Evolutionary conservation across 2,329 filamentous ascomycete species (phyloP).

Genomic region (Camptophora hylomeconis): DNA sequence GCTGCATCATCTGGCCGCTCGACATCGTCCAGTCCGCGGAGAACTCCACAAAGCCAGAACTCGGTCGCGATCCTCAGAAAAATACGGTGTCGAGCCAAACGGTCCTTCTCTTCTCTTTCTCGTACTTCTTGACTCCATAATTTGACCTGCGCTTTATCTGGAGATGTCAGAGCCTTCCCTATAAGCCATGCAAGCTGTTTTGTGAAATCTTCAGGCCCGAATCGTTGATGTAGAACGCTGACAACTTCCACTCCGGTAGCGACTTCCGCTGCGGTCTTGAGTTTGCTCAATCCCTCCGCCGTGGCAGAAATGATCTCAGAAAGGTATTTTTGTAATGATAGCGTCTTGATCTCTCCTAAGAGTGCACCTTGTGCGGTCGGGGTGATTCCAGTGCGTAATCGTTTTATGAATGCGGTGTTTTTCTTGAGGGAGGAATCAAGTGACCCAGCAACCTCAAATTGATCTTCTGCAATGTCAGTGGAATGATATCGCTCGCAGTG

Average conservation of each 20-base stretch:
- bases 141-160: constrained; percentile 76
- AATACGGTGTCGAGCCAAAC: constrained; percentile 70
- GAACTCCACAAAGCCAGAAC: constrained; percentile 81
- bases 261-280: constrained; percentile 85
- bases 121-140: constrained; percentile 64
- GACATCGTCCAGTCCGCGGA: constrained; percentile 66
- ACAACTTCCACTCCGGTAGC: constrained; percentile 85
- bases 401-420: constrained; percentile 96
- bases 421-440: constrained; percentile 95
- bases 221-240: constrained; percentile 89
- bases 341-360: constrained; percentile 73
- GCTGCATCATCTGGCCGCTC: constrained; percentile 48
- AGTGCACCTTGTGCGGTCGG: constrained; percentile 69
- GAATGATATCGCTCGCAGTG: too few relatives aligned
- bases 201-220: constrained; percentile 81
- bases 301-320: constrained; percentile 94
- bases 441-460: constrained; percentile 62
- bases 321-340: constrained; percentile 90
- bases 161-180: constrained; percentile 79
- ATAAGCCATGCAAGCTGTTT: constrained; percentile 85
- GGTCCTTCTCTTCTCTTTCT: constrained; percentile 92
- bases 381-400: constrained; percentile 78
- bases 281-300: constrained; percentile 82
- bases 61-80: constrained; percentile 86
- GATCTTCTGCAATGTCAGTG: too few relatives aligned